Base-by-base conservation (phyloP, 1,284 basidiomycete genomes). In the Cerioporus squamosus region DNA sequence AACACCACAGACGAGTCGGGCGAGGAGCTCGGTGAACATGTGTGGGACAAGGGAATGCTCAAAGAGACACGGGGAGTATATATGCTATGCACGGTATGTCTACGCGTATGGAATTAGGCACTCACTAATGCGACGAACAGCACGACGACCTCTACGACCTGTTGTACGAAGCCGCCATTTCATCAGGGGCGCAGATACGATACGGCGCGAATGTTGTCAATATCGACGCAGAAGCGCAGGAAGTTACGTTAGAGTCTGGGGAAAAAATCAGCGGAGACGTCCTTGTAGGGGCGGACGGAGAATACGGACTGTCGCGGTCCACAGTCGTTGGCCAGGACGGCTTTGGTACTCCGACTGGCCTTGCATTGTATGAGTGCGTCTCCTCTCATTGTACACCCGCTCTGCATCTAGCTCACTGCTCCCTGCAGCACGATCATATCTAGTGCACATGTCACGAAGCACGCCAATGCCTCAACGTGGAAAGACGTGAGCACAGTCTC, bases 211-310 rank as follows among this genome's bases (percentile, higher is more conserved):
- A 55, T 6, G 68, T 70, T 18, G 57, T 57, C 24, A 60, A 65
- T 3, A 61, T 71, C 29, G 63, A 65, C 33, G 40, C 57, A 18
- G 60, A 61, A 7, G 53, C 40, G 4, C 47, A 42, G n/a, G 4
- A 84, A 83, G 77, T 67, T 38, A 66, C 42, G 36, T 69, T 87
- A 9, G 72, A 74, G 7, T 76, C 75, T 4, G 85, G 86, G 5
- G 76, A 79, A 54, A 69, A 70, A 15, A 53, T 86, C 42, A 57
- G 61, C 1, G 83, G 78, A 9, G 82, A 89, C 63, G 75, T 88
- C 14, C 77, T 90, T 46, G 72, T 90, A 31, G 87, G 85, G 14
- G 86, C 87, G 0, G 88, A 88, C 62, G 87, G 88, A 2, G 70
- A 72, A 12, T 50, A 55, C 29, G 67, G 73, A 24, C 26, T 67